These are phyloP conservation scores for Zygotorulaspora mrakii DNA, from an alignment of 1,139 yeast species.

Conservation along the genomic window DNA sequence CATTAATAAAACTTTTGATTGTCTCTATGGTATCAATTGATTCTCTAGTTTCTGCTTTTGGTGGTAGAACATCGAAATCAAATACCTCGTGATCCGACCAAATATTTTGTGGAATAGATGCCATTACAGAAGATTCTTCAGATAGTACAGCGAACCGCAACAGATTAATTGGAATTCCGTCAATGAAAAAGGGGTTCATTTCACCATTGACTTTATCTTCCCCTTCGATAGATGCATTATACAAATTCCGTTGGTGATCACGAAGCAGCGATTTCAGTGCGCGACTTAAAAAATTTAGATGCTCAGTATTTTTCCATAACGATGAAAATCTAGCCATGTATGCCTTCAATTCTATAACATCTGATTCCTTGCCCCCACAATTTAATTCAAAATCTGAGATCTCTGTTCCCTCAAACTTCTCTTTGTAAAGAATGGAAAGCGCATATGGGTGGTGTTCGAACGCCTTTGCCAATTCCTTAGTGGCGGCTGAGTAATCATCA, in stretches of 20 bases:
- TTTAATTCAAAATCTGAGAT: constrained; percentile 8
- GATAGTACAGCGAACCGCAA: constrained; percentile 64
- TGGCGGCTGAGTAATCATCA: constrained; percentile 45
- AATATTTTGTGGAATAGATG: constrained; percentile 56
- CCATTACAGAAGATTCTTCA: constrained; percentile 68
- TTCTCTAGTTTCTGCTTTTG: constrained; percentile 39
- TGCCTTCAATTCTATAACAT: constrained; percentile 30
- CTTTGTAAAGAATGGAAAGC: constrained; percentile 22
- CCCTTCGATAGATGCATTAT: constrained; percentile 13
- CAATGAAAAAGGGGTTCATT: constrained; percentile 26
- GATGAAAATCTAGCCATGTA: constrained; percentile 30
- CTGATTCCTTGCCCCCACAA: constrained; percentile 20
- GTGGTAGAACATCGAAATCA: constrained; percentile 72
- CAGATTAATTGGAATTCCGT: constrained; percentile 53
- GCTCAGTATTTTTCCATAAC: constrained; percentile 33
- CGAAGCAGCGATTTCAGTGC: constrained; percentile 43
- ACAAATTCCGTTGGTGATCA: constrained; percentile 14
- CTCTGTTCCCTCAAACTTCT: constrained; percentile 28
- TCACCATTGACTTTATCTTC: constrained; percentile 11
- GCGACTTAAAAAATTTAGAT: constrained; percentile 47
- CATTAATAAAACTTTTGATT: constrained; percentile 41
- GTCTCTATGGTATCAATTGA: constrained; percentile 36
- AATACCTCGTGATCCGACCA: constrained; percentile 60
- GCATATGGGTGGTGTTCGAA: constrained; percentile 57
- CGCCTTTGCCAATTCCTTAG: constrained; percentile 46